A percentile compares a stretch with the other conserved stretches of the same genome.
Evolutionary conservation across 2,329 filamentous ascomycete species (phyloP).

Genomic region (Cercospora janseana): DNA sequence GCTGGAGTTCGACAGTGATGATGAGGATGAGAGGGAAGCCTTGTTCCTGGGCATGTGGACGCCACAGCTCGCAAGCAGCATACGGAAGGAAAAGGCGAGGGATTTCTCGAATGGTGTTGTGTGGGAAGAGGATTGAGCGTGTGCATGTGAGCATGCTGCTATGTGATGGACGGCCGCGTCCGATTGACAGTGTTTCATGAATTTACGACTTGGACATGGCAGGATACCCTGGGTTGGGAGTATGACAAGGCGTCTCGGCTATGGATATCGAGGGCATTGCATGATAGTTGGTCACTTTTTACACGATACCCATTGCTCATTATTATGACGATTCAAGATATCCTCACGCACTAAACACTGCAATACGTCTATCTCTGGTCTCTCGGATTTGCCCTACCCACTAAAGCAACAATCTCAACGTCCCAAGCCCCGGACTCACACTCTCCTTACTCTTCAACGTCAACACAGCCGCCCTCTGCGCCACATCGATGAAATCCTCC

Average conservation of each 20-base stretch:
- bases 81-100: constrained; percentile 40
- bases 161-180: no score
- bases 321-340: background rate
- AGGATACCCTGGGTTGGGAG: background rate
- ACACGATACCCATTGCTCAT: background rate
- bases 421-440: constrained; percentile 61
- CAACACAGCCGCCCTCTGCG: constrained; percentile 76
- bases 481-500: constrained; percentile 69
- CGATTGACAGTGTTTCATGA: no score
- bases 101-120: constrained; percentile 4
- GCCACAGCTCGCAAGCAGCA: constrained; percentile 51
- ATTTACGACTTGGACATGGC: background rate
- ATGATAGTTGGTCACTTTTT: background rate
- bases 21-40: constrained; percentile 67
- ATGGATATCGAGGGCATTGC: background rate
- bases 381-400: constrained; percentile 6
- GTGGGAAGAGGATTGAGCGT: constrained; percentile 9
- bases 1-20: constrained; percentile 63
- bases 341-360: background rate
- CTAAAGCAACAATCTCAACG: constrained; percentile 40
- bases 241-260: background rate
- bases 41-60: constrained; percentile 63
- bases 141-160: background rate
- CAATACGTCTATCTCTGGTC: constrained; percentile 1
- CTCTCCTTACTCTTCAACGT: constrained; percentile 73